Evolutionary conservation across 768 basidiomycete genomes (phyloP).

Genomic region (Pulveroboletus sp.): DNA sequence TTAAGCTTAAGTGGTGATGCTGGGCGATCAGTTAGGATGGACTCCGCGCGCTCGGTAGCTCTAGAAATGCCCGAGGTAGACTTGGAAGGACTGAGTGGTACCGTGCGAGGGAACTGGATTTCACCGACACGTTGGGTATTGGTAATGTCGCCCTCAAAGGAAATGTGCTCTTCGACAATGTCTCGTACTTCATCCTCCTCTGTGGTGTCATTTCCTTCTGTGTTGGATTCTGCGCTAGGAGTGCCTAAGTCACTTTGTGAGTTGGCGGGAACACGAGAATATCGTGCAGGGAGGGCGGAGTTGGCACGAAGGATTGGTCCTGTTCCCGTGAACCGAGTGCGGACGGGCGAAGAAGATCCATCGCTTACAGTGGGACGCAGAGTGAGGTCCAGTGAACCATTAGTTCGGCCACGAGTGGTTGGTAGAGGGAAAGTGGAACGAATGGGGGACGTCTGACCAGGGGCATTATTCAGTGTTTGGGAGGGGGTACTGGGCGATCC

Average conservation of each 20-base stretch:
- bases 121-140: conserved; percentile 43
- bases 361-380: conserved; percentile 10
- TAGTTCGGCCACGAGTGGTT: conserved; percentile 17
- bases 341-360: conserved; percentile 25
- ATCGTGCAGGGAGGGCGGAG: conserved; percentile 37
- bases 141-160: conserved; percentile 32
- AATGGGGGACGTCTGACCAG: conserved; percentile 24
- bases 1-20: conserved; percentile 20
- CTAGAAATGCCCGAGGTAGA: conserved; percentile 7
- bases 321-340: conserved; percentile 24
- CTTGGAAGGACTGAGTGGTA: conserved; percentile 42
- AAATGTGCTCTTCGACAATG: conserved; percentile 26
- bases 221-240: conserved; percentile 7
- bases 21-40: conserved; percentile 17
- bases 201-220: conserved; percentile 25
- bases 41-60: not conserved
- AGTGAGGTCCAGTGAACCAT: conserved; percentile 26
- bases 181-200: conserved; percentile 23
- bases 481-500: conserved; percentile 9
- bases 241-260: conserved; percentile 10
- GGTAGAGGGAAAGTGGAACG: conserved; percentile 33
- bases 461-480: conserved; percentile 19
- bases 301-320: conserved; percentile 39
- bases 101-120: conserved; percentile 50
- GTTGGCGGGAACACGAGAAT: conserved; percentile 19